Base-by-base conservation (phyloP, 2,329 filamentous ascomycete species). In the Colletotrichum sojae region DNA sequence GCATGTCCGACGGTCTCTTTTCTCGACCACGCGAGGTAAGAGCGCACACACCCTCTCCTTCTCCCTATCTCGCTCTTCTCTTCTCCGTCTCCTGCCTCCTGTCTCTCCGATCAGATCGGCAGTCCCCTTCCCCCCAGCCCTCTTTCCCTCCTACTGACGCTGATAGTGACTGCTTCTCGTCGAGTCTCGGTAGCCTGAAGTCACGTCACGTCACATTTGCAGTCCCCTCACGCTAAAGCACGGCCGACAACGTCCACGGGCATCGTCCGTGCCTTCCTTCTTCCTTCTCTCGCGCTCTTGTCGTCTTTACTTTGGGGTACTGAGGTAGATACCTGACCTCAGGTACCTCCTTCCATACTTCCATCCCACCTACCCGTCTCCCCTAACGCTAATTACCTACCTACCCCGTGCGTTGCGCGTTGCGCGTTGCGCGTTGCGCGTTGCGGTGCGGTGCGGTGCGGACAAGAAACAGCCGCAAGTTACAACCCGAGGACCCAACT, bases 11-110 rank as follows among this genome's bases (percentile, higher is more conserved):
- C 22, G 46, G 18, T 39, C 57, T 60, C 57, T 60, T 60, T 60
- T 60, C 57, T 60, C 57, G 52, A 59, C 45, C 46, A 60, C 40
- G 57, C 57, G 57, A 60, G 57, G 45, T 46, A 57, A 45, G 55
- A 36, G 31, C 31, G 31, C 31, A 36, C 18, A 56, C 54, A 16
- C 48, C 49, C 31, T 31, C 43, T 40, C 25, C 12, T 22, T n/a
- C 25, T 56, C 18, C 20, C 20, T 22, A 8, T 36, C 31, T 36
- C 31, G 8, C 8, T 36, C 31, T 36, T 36, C 8, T 36, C 31
- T 10, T 36, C 31, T 36, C 31, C 10, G 31, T 36, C 31, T 36
- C 31, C 27, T 31, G 27, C 9, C 27, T 31, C 27, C 31, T 36
- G 31, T 36, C 31, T 36, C 31, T 36, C 31, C 31, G 31, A 36